These are phyloP conservation scores for Cicer judaicum DNA, from an alignment of 306 rosid genomes.

Conservation along the genomic window DNA sequence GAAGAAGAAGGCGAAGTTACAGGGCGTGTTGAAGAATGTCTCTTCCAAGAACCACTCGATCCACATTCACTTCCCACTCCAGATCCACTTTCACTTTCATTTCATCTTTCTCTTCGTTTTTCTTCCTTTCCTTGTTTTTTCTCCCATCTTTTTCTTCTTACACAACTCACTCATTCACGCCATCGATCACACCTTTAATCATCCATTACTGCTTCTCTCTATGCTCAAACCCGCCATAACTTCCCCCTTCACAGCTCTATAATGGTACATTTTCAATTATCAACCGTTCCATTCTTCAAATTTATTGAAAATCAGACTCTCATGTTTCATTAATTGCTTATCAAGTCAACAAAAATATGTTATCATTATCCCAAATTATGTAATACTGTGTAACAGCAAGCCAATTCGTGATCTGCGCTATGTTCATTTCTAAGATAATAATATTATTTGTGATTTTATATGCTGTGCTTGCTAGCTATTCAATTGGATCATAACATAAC, in stretches of 20 bases:
- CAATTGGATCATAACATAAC: neutral
- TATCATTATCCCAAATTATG: neutral
- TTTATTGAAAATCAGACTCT: neutral
- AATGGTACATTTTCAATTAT: slow-evolving; percentile 60
- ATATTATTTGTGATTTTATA: neutral
- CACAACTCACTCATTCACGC: neutral
- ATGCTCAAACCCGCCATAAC: slow-evolving; percentile 24
- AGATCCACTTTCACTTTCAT: neutral
- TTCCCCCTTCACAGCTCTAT: slow-evolving; percentile 45
- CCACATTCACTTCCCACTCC: slow-evolving; percentile 48
- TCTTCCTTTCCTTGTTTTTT: slow-evolving; percentile 23
- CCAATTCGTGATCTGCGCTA: neutral
- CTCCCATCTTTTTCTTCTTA: no score
- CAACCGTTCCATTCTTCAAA: neutral
- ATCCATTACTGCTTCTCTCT: slow-evolving; percentile 32
- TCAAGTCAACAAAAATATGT: neutral
- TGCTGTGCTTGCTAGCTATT: neutral
- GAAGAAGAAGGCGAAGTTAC: slow-evolving; percentile 65
- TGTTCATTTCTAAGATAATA: neutral
- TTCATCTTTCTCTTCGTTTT: slow-evolving; percentile 37
- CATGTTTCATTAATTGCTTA: neutral
- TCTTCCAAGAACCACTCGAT: slow-evolving; percentile 54
- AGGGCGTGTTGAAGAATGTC: slow-evolving; percentile 78
- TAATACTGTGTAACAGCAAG: neutral
- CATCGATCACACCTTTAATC: slow-evolving; percentile 11